These are phyloP conservation scores for Chiua virens DNA, from an alignment of 768 basidiomycete species.

Conservation along the genomic window DNA sequence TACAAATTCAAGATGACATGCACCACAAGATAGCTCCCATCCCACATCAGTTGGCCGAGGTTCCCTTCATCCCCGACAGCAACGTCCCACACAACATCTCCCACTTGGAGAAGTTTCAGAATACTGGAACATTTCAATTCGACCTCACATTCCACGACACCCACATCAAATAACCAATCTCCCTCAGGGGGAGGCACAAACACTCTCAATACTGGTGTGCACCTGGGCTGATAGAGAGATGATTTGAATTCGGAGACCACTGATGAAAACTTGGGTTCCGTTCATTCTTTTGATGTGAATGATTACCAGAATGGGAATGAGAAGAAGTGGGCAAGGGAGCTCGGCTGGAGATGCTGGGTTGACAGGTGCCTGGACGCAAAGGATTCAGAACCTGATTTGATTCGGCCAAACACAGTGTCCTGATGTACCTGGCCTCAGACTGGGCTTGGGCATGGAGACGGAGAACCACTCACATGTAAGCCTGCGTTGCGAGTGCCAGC, in stretches of 20 bases:
- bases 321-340: conserved; percentile 62
- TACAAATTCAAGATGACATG: conserved; percentile 30
- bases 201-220: conserved; percentile 75
- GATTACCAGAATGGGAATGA: conserved; percentile 35
- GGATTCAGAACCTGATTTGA: background rate
- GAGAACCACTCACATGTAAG: conserved; percentile 79
- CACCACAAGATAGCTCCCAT: conserved; percentile 85
- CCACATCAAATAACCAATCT: conserved; percentile 81
- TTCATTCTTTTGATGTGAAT: conserved; percentile 38
- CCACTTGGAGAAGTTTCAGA: conserved; percentile 58
- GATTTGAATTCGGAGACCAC: conserved; percentile 51
- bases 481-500: conserved; percentile 62
- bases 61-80: conserved; percentile 87
- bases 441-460: conserved; percentile 80
- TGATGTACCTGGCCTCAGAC: conserved; percentile 39
- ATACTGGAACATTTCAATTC: conserved; percentile 62
- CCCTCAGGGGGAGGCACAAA: conserved; percentile 88
- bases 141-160: conserved; percentile 78
- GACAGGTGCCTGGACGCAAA: conserved; percentile 15
- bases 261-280: conserved; percentile 23
- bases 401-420: conserved; percentile 7
- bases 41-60: conserved; percentile 81
- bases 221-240: conserved; percentile 65
- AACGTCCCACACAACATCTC: conserved; percentile 86
- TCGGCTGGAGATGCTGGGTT: conserved; percentile 47